Percentiles rank a stretch among this genome's conserved stretches.
Conservation (phyloP, 352 stramenopile genomes). For the Phytophthora syringae region DNA sequence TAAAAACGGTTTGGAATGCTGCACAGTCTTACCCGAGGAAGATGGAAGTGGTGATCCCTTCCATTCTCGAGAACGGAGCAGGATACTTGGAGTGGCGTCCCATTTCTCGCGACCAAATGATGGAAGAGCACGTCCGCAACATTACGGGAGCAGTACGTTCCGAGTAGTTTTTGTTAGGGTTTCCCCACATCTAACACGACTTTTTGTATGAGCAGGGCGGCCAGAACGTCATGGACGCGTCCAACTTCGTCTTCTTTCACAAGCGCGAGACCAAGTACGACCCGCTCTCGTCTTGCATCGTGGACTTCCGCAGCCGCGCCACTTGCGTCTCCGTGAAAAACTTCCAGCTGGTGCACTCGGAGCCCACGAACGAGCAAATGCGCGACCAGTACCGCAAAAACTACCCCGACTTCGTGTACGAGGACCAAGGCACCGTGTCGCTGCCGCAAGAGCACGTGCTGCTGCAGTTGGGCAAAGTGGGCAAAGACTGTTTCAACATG, state of each 20-base stretch:
- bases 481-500: slow-evolving; percentile 96
- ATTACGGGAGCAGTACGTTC: slow-evolving; percentile 63
- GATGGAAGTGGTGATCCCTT: slow-evolving; percentile 85
- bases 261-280: slow-evolving; percentile 92
- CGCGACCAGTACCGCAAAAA: slow-evolving; percentile 73
- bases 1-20: not conserved
- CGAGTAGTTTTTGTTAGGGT: not conserved
- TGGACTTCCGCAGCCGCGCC: slow-evolving; percentile 92
- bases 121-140: slow-evolving; percentile 74
- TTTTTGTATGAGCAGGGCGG: slow-evolving; percentile 48
- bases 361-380: slow-evolving; percentile 73
- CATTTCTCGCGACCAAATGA: slow-evolving; percentile 78
- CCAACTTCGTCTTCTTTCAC: slow-evolving; percentile 86
- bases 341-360: slow-evolving; percentile 92
- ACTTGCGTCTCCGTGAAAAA: slow-evolving; percentile 93
- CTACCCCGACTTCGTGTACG: slow-evolving; percentile 77
- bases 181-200: not conserved
- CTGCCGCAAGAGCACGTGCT: slow-evolving; percentile 84
- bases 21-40: slow-evolving; percentile 69
- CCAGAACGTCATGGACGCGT: slow-evolving; percentile 81
- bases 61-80: slow-evolving; percentile 66
- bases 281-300: slow-evolving; percentile 91
- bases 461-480: slow-evolving; percentile 87
- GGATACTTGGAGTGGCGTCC: slow-evolving; percentile 77
- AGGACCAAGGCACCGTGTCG: slow-evolving; percentile 86